These are phyloP conservation scores for Chloris gayana DNA, from an alignment of 176 grass and related monocot species.

Conservation along the genomic window DNA sequence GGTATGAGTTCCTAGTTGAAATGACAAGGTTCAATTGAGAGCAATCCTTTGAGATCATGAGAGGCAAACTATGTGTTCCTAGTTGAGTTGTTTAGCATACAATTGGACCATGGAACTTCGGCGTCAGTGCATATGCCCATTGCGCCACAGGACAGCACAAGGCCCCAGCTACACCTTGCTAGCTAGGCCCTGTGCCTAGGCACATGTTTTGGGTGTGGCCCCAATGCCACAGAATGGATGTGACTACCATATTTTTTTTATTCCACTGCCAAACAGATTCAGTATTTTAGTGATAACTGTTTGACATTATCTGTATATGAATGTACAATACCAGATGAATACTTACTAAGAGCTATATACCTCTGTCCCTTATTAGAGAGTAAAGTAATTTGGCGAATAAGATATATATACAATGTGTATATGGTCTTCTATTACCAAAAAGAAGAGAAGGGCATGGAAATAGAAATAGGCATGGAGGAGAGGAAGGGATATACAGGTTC, in stretches of 20 bases:
- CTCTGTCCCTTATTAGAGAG: neutral
- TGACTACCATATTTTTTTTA: neutral
- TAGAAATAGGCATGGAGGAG: neutral
- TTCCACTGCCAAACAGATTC: neutral
- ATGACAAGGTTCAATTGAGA: slow-evolving; percentile 7
- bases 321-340: neutral
- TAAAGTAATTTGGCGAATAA: neutral
- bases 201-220: neutral
- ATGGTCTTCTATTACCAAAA: neutral
- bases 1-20: neutral
- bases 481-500: neutral
- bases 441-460: neutral
- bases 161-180: neutral
- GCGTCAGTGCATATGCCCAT: neutral
- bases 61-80: neutral
- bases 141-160: neutral
- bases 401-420: neutral
- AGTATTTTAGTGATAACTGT: neutral
- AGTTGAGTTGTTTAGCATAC: slow-evolving; percentile 4
- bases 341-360: neutral
- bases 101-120: neutral
- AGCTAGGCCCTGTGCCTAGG: neutral
- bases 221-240: neutral
- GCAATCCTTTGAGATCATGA: neutral
- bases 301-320: neutral